phyloP scores from a whole-genome alignment of 805 yeast genomes.

The Blastobotrys muscicola region DNA sequence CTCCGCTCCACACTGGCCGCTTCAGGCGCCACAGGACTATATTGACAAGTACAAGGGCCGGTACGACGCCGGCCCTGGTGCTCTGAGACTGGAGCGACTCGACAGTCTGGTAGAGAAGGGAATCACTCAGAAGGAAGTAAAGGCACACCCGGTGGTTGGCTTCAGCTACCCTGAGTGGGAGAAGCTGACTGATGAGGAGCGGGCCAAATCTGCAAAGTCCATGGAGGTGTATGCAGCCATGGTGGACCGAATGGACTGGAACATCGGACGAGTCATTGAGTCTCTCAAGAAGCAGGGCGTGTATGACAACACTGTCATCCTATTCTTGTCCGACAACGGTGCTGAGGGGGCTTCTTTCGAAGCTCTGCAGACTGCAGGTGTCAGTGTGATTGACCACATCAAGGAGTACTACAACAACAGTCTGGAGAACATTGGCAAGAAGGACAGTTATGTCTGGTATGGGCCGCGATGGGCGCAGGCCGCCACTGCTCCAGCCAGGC shows the following conservation, averaged over 20 bases:
- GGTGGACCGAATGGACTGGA: slow-evolving; percentile 46
- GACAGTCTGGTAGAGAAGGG: slow-evolving; percentile 36
- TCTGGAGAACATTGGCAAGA: slow-evolving; percentile 39
- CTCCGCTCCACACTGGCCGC: slow-evolving; percentile 63
- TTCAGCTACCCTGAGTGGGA: slow-evolving; percentile 34
- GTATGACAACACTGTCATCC: slow-evolving; percentile 45
- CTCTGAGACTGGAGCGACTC: slow-evolving; percentile 33
- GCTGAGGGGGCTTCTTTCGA: slow-evolving; percentile 54
- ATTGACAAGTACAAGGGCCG: slow-evolving; percentile 40
- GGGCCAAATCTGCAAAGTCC: slow-evolving; percentile 31
- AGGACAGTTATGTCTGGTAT: slow-evolving; percentile 41
- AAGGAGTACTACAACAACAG: slow-evolving; percentile 34
- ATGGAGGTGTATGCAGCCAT: slow-evolving; percentile 58
- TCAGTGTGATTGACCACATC: slow-evolving; percentile 16
- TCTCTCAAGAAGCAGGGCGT: slow-evolving; percentile 35
- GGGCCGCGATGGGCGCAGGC: slow-evolving; percentile 56
- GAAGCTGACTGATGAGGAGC: slow-evolving; percentile 33
- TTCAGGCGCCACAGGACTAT: slow-evolving; percentile 45
- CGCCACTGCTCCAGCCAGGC: slow-evolving; percentile 46
- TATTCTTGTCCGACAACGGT: slow-evolving; percentile 57
- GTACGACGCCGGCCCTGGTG: slow-evolving; percentile 42
- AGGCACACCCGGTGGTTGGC: slow-evolving; percentile 25
- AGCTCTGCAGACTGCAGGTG: slow-evolving; percentile 37
- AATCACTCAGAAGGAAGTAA: slow-evolving; percentile 33
- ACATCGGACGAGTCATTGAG: slow-evolving; percentile 41